Base-by-base conservation (phyloP, 305 asterid genomes). In the Fraxinus dipetala region DNA sequence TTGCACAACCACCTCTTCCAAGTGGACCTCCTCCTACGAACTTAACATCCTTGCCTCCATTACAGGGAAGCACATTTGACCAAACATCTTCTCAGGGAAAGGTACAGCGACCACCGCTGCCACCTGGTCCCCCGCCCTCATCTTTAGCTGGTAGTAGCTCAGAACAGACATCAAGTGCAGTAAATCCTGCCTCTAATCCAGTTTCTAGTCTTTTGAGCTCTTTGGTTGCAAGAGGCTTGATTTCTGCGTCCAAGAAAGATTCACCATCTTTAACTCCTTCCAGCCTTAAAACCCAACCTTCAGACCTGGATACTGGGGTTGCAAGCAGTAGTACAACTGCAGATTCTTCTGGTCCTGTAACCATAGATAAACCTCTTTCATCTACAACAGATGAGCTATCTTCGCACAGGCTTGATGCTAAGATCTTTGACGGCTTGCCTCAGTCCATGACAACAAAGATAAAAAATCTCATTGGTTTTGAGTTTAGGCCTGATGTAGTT, bases 191-290 rank as follows among this genome's bases (percentile, higher is more conserved):
- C 83, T 86, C 93, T 32, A 90, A 90, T 89, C 98, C 96, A 5
- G 86, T 96, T 78, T 93, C 99, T 56, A 96, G 88, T 80, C 97
- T 96, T 81, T 85, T 96, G 90, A 96, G 92, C 83, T 89, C 97
- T 77, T 85, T 96, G 85, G 93, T 96, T 79, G 91, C 92, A 5
- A 94, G 90, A 88, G 98, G 99, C 79, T 87, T 96, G 89, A 94
- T 96, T 87, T 85, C 94, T 84, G 85, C 93, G 77, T 86, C 94
- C 11, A 92, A 91, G 79, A 83, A 90, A 34, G 93, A 90, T 84
- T 72, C 85, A 24, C 65, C 83, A 43, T 67, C 85, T 80, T 78
- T 90, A 45, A 85, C 76, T 54, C 79, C 91, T 31, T 73, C 86
- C 38, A 78, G 83, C 65, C 83, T 72, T 80, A 75, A 91, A 24